Percentiles rank a stretch among this genome's conserved stretches.
phyloP scores from a whole-genome alignment of 345 rosid species.

The Eucalyptus dawsonii region DNA sequence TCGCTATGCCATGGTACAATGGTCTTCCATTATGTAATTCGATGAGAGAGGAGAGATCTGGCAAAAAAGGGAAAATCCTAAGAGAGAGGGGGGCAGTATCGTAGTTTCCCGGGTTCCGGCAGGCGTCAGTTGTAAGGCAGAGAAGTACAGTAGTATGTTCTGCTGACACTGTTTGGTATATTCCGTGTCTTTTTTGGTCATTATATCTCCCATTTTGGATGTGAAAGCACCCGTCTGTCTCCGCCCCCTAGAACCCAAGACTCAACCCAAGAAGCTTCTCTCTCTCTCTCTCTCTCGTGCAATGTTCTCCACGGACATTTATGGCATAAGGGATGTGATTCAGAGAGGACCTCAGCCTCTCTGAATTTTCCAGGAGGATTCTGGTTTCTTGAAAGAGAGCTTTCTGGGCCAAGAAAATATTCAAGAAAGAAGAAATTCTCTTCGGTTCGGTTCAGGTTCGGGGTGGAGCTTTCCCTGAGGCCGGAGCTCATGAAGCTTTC shows the following conservation, averaged over 20 bases:
- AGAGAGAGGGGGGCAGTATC: background rate
- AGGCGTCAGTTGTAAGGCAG: background rate
- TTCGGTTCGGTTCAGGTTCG: background rate
- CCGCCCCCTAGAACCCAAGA: background rate
- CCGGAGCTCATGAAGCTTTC: background rate
- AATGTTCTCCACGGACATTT: constrained; percentile 39
- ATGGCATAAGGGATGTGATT: constrained; percentile 49
- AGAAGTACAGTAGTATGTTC: background rate
- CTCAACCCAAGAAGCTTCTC: background rate
- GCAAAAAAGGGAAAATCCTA: background rate
- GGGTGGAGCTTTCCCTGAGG: background rate
- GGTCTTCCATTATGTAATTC: background rate
- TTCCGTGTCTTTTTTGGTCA: constrained; percentile 10
- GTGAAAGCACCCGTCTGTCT: background rate
- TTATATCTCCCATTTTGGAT: background rate
- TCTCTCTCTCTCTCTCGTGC: background rate
- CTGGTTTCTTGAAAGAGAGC: background rate
- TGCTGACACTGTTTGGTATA: constrained; percentile 42
- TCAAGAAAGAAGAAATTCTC: background rate
- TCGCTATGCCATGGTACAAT: background rate
- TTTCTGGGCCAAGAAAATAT: constrained; percentile 1
- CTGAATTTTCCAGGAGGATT: constrained; percentile 19
- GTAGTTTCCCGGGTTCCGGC: background rate
- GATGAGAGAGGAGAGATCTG: background rate
- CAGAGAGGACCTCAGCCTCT: constrained; percentile 37